Evolutionary conservation across 768 basidiomycete species (phyloP).

Genomic region (Russula olivacea): DNA sequence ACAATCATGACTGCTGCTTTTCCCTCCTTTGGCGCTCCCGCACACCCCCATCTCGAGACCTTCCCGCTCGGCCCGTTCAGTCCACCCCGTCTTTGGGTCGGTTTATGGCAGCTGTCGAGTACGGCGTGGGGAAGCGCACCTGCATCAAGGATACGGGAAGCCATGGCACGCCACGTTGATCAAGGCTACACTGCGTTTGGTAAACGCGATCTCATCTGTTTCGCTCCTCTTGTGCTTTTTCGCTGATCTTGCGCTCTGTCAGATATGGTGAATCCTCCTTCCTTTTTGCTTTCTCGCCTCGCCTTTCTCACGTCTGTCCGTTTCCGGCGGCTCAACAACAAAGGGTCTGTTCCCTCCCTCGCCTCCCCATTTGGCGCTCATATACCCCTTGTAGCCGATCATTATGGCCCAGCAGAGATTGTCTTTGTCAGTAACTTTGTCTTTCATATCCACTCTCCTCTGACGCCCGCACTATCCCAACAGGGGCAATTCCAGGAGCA

Average conservation of each 20-base stretch:
- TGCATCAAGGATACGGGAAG: conserved; percentile 54
- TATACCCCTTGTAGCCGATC: conserved; percentile 52
- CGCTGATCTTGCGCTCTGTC: conserved; percentile 18
- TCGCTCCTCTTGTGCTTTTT: not conserved
- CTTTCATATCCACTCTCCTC: too few relatives aligned
- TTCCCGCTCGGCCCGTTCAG: conserved; percentile 51
- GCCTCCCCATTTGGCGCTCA: not conserved
- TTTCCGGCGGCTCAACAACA: too few relatives aligned
- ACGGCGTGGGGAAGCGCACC: conserved; percentile 80
- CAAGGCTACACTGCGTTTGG: conserved; percentile 62
- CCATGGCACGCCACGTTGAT: conserved; percentile 59
- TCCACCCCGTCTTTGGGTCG: conserved; percentile 65
- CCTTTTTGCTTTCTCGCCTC: not conserved
- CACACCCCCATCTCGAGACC: conserved; percentile 31
- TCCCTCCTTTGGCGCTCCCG: not conserved
- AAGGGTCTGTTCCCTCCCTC: not conserved
- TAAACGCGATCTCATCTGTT: conserved; percentile 28
- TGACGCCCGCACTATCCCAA: conserved; percentile 1
- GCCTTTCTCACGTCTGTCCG: not conserved
- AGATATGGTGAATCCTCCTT: conserved; percentile 51
- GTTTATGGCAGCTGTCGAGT: conserved; percentile 82
- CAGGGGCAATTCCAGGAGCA: conserved; percentile 66
- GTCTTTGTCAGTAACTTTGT: conserved; percentile 49
- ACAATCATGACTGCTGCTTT: not conserved
- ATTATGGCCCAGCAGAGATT: conserved; percentile 80